Percentiles rank a stretch among this genome's conserved stretches.
Conservation (phyloP, 371 early-diverging fungal genomes). For the Mucor irregularis region DNA sequence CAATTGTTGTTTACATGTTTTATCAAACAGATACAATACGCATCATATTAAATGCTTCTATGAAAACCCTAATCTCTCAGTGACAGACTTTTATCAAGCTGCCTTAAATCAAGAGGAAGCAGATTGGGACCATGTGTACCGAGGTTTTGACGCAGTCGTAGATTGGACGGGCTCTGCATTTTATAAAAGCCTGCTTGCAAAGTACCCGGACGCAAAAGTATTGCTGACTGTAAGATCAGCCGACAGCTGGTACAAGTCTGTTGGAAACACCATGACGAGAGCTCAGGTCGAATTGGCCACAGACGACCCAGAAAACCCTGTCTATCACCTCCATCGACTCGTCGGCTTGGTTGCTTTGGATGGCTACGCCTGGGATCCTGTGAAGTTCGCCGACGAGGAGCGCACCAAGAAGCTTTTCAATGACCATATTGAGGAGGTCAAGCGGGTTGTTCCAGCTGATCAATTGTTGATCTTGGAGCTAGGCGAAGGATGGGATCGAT, state of each 20-base stretch:
- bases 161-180: conserved; percentile 33
- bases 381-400: conserved; percentile 25
- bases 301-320: too few species aligned
- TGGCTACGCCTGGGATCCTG: too few species aligned
- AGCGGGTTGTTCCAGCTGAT: conserved; percentile 27
- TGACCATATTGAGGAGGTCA: conserved; percentile 31
- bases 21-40: conserved; percentile 7
- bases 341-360: too few species aligned
- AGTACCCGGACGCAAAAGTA: conserved; percentile 41
- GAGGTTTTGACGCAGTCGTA: conserved; percentile 29
- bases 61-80: conserved; percentile 9
- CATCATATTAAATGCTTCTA: conserved; percentile 16
- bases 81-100: conserved; percentile 16
- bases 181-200: conserved; percentile 20
- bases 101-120: conserved; percentile 13
- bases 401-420: conserved; percentile 10
- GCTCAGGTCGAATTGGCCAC: too few species aligned
- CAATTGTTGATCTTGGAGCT: conserved; percentile 24
- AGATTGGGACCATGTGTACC: conserved; percentile 34
- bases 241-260: conserved; percentile 39
- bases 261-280: conserved; percentile 29
- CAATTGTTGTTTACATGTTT: not conserved
- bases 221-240: conserved; percentile 27
- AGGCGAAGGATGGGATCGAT: conserved; percentile 32
- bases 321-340: too few species aligned